Evolutionary conservation across 805 yeast species (phyloP).

Genomic region (Monosporozyma yasuniensis): DNA sequence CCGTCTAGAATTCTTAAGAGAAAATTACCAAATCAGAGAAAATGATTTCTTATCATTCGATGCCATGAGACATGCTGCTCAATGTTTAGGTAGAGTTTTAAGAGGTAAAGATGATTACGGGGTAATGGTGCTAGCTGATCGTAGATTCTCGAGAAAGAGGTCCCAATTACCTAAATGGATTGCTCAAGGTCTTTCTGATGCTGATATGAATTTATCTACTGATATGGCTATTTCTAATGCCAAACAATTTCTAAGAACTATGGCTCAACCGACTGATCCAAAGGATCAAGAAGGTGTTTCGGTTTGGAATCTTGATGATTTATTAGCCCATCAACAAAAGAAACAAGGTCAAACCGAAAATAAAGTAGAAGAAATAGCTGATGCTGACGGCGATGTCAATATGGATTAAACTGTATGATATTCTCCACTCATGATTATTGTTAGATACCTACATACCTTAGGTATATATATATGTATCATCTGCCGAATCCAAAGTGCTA

Average conservation of each 20-base stretch:
- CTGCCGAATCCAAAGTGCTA: too few relatives aligned
- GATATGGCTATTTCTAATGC: conserved; percentile 97
- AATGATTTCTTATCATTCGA: conserved; percentile 94
- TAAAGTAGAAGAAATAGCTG: background rate
- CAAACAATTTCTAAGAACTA: conserved; percentile 78
- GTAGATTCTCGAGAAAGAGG: conserved; percentile 80
- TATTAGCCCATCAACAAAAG: conserved; percentile 43
- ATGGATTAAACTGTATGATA: conserved; percentile 6
- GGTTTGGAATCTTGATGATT: conserved; percentile 77
- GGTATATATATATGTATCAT: too few relatives aligned
- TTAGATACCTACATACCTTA: too few relatives aligned
- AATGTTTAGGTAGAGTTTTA: conserved; percentile 91
- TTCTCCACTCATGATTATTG: too few relatives aligned
- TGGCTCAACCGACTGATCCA: conserved; percentile 89
- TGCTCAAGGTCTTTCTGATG: conserved; percentile 82
- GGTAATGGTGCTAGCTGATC: conserved; percentile 93
- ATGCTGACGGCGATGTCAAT: conserved; percentile 21
- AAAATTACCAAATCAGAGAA: conserved; percentile 85
- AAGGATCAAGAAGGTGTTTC: conserved; percentile 90
- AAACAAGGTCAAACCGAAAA: conserved; percentile 1
- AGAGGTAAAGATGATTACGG: conserved; percentile 99
- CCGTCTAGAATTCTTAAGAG: conserved; percentile 84
- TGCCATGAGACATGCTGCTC: conserved; percentile 99
- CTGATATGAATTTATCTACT: conserved; percentile 85
- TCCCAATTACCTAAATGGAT: conserved; percentile 95